Conservation (phyloP, 2,329 filamentous ascomycete species). For the Xylariaceae sp. region DNA sequence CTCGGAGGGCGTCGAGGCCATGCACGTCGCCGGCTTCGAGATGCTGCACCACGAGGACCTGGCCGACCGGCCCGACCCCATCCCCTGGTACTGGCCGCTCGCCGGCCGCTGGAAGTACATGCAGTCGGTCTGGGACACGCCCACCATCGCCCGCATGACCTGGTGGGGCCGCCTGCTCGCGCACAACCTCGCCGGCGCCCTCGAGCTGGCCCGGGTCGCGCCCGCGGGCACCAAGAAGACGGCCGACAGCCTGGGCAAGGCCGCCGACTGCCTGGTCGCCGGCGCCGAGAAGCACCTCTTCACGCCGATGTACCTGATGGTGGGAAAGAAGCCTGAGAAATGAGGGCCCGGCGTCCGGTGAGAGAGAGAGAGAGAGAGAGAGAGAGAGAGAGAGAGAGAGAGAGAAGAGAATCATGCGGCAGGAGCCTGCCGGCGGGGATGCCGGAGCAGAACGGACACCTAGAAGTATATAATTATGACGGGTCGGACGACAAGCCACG, state of each 20-base stretch:
- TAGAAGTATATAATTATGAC: too few relatives aligned
- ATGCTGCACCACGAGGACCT: slow-evolving; percentile 80
- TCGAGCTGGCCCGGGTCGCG: slow-evolving; percentile 69
- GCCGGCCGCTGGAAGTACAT: slow-evolving; percentile 80
- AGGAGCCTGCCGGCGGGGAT: too few relatives aligned
- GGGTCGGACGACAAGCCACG: too few relatives aligned
- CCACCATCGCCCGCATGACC: slow-evolving; percentile 84
- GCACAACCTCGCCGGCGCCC: slow-evolving; percentile 66
- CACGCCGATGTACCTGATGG: slow-evolving; percentile 97
- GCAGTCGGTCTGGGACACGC: slow-evolving; percentile 68
- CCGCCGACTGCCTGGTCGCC: slow-evolving; percentile 77
- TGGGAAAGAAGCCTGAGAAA: slow-evolving; percentile 70
- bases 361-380: slow-evolving; percentile 2
- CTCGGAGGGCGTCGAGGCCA: slow-evolving; percentile 70
- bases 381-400: slow-evolving; percentile 2
- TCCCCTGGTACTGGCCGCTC: slow-evolving; percentile 92
- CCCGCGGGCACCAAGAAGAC: slow-evolving; percentile 87
- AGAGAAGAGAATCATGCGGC: too few relatives aligned
- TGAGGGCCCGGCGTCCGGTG: slow-evolving; percentile 19
- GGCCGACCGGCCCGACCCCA: slow-evolving; percentile 63
- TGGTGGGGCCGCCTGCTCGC: slow-evolving; percentile 67
- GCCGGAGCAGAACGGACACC: too few relatives aligned
- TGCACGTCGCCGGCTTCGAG: slow-evolving; percentile 82
- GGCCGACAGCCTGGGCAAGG: slow-evolving; percentile 77
- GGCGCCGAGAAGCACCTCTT: slow-evolving; percentile 88